Percentiles rank a stretch among this genome's conserved stretches.
Evolutionary conservation across 1,139 yeast species (phyloP).

Genomic region (Zhuliangozyma blackwelliae): DNA sequence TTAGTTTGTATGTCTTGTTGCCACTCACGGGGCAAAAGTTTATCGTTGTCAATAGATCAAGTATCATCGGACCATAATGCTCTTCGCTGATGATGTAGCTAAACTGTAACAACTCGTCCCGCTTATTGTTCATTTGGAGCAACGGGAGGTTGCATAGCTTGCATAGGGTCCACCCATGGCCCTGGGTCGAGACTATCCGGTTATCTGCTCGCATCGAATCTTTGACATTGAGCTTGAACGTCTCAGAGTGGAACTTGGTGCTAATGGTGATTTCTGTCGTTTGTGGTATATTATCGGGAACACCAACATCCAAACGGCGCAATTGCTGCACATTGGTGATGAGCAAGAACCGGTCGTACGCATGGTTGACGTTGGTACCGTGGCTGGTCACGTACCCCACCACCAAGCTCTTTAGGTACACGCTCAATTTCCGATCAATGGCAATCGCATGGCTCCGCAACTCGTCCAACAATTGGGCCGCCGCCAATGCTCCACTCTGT

Average conservation of each 20-base stretch:
- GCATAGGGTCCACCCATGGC: conserved; percentile 39
- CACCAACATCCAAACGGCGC: conserved; percentile 4
- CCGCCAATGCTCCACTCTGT: conserved; percentile 2
- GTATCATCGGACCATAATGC: conserved; percentile 7
- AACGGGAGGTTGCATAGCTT: conserved; percentile 35
- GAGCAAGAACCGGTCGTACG: conserved; percentile 25
- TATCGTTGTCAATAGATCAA: conserved; percentile 17
- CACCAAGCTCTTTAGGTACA: conserved; percentile 17
- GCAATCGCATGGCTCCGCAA: conserved; percentile 3
- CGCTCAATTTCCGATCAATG: conserved; percentile 13
- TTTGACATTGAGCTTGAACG: conserved; percentile 17
- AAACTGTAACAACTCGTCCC: conserved; percentile 31
- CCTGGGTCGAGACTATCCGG: conserved; percentile 23
- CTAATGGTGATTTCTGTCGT: conserved; percentile 19
- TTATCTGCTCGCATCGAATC: conserved; percentile 11
- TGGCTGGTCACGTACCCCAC: conserved; percentile 9
- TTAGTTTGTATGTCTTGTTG: conserved; percentile 12
- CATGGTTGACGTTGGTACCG: conserved; percentile 7
- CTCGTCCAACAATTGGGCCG: background rate
- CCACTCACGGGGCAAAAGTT: conserved; percentile 26
- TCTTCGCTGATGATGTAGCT: conserved; percentile 22
- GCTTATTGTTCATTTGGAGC: conserved; percentile 28
- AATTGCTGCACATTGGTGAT: conserved; percentile 17
- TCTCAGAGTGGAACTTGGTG: conserved; percentile 27
- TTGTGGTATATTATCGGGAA: conserved; percentile 3